A percentile compares a stretch with the other conserved stretches of the same genome.
These are phyloP conservation scores for Rhypophila decipiens DNA, from an alignment of 495 filamentous ascomycete species.

Conservation along the genomic window DNA sequence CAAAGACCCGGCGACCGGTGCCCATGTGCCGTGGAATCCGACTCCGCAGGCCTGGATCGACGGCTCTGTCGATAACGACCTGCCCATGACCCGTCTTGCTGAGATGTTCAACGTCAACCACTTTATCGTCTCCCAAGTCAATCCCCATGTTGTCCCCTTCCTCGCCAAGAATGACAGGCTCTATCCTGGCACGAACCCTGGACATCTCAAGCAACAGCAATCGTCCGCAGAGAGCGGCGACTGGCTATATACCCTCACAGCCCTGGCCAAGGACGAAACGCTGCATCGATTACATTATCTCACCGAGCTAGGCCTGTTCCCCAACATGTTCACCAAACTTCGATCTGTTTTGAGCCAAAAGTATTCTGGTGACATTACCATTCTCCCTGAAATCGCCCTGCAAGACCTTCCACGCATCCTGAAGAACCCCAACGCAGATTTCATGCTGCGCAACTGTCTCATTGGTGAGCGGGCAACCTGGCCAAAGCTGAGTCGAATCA, in stretches of 20 bases:
- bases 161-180: constrained; percentile 63
- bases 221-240: constrained; percentile 23
- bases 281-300: constrained; percentile 76
- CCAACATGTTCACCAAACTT: constrained; percentile 70
- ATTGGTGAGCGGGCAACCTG: constrained; percentile 82
- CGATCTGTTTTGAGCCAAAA: constrained; percentile 79
- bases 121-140: constrained; percentile 95
- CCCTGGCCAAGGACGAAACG: constrained; percentile 73
- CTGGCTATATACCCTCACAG: constrained; percentile 64
- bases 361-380: constrained; percentile 94
- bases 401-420: constrained; percentile 70
- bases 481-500: constrained; percentile 76
- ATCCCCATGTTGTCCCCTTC: constrained; percentile 90
- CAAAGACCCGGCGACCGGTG: constrained; percentile 78
- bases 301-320: constrained; percentile 77
- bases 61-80: constrained; percentile 88
- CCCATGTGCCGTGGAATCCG: constrained; percentile 75
- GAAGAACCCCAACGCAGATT: constrained; percentile 82
- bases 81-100: constrained; percentile 83
- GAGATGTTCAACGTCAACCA: constrained; percentile 99
- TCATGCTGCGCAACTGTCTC: constrained; percentile 71
- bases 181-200: constrained; percentile 31
- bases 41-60: constrained; percentile 82
- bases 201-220: constrained; percentile 26
- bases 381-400: constrained; percentile 72